Evolutionary conservation across 2,329 filamentous ascomycete species (phyloP).

Genomic region (Lecanosticta acicola): DNA sequence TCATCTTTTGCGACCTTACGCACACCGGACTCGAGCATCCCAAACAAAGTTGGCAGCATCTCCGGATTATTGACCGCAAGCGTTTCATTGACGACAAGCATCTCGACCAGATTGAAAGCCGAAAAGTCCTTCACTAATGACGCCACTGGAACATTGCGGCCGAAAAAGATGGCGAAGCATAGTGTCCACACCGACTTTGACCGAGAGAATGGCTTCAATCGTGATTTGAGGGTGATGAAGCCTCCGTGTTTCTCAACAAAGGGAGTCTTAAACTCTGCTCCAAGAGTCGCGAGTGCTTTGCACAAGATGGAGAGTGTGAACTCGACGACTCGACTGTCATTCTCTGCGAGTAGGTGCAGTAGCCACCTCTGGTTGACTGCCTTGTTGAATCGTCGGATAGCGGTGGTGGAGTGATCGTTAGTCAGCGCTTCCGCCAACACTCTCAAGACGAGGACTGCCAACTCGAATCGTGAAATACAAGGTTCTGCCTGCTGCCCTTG

Average conservation of each 20-base stretch:
- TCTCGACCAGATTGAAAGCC: constrained; percentile 64
- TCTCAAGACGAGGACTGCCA: constrained; percentile 27
- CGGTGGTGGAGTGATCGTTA: constrained; percentile 21
- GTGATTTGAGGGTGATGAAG: constrained; percentile 76
- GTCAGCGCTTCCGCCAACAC: constrained; percentile 25
- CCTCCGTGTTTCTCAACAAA: constrained; percentile 83
- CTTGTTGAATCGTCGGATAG: constrained; percentile 67
- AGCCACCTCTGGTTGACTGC: constrained; percentile 82
- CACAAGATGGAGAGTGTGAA: constrained; percentile 78
- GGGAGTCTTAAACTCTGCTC: constrained; percentile 73
- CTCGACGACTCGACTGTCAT: constrained; percentile 75
- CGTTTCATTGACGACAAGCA: constrained; percentile 57
- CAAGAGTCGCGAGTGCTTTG: constrained; percentile 76
- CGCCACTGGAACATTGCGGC: constrained; percentile 65
- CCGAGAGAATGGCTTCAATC: constrained; percentile 84
- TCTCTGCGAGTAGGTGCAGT: constrained; percentile 81
- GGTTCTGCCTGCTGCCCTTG: constrained; percentile 3
- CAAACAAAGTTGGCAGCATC: constrained; percentile 69
- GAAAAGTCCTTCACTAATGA: constrained; percentile 70
- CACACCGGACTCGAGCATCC: constrained; percentile 82
- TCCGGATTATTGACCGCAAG: constrained; percentile 69
- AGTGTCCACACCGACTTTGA: constrained; percentile 78
- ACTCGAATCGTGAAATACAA: constrained; percentile 24
- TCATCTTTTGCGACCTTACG: constrained; percentile 62
- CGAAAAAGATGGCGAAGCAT: constrained; percentile 83